Base-by-base conservation (phyloP, 73 alveolate species). In the Paramecium biaurelia region DNA sequence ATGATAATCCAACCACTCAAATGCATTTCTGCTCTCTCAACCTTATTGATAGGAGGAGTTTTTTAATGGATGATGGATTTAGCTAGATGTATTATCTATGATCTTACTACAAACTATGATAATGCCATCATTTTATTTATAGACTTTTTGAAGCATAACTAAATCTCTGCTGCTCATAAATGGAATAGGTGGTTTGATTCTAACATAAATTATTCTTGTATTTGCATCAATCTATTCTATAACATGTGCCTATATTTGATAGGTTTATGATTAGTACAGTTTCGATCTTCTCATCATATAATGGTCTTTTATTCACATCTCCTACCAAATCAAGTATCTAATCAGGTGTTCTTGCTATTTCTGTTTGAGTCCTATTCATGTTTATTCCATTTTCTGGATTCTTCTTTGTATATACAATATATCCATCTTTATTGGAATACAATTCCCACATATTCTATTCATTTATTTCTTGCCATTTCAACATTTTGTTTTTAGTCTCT, bases 1-100 rank as follows among this genome's bases (percentile, higher is more conserved):
- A 42, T 41, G 14, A 79, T 41, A 9, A 79, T 79, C 90, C 90
- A 79, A 23, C 90, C 90, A 79, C 63, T 41, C 7, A 79, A 24
- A 30, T 32, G 56, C 90, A 79, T 79, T 43, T 79, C 90, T 41
- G 90, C 90, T 79, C 90, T 79, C 34, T 79, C 90, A 11, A 79
- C 90, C 15, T 79, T 79, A 24, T 79, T 53, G 12, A 79, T 24
- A 10, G 72, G 70, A 7, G 90, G 90, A 7, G 45, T 30, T 23
- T 79, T 79, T 32, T 79, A 42, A 43, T 79, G 90, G 7, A 79
- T 38, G 5, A 79, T 45, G 7, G 90, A 79, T 79, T 79, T 79
- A 24, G 90, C 90, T 79, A 43, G 5, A 30, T 3, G 32, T 1
- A 74, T 30, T 34, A 74, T 3, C 1, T 20, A 42, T 6, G 1